Base-by-base conservation (phyloP, 352 stramenopile genomes). In the Globisporangium radiosum region DNA sequence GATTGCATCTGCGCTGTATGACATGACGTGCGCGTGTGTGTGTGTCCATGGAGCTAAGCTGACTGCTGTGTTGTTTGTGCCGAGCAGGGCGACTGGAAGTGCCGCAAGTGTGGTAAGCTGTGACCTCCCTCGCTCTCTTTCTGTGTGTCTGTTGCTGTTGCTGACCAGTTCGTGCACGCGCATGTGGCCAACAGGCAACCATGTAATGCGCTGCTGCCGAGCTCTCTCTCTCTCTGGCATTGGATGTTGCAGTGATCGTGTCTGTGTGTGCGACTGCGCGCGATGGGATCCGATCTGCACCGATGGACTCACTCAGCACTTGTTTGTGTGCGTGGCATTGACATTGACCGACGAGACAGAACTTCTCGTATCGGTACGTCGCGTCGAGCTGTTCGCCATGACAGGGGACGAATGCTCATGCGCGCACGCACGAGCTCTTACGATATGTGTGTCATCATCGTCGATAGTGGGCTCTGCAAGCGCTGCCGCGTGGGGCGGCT, bases 51-150 rank as follows among this genome's bases (percentile, higher is more conserved):
- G 13, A 7, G 48, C 60, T 59, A 15, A 53, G 54, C 57, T 69
- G 44, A 56, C 56, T 58, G 38, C 40, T 68, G 49, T 62, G 58
- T 5, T 54, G 39, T 61, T 59, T 39, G 7, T 33, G 15, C 11
- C 45, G 42, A 47, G n/a, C 64, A 90, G 81, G 81, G 81, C 19
- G 81, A 90, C 62, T 90, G 81, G 81, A 90, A 88, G 51, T 90
- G 81, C 69, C 81, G 59, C 38, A 87, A 76, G 36, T 90, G 81
- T 65, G 81, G 81, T 88, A 68, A 62, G 64, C 3, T 19, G 7
- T 19, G 42, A 11, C 17, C 40, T 57, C 19, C 17, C 45, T 44
- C 50, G 42, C 56, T 51, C 10, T 42, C 56, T 37, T 13, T 39
- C 7, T 40, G 48, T 53, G 1, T 15, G 13, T 45, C 2, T 15